phyloP scores from a whole-genome alignment of 1,284 basidiomycete species.

The Chalciporus sp. region DNA sequence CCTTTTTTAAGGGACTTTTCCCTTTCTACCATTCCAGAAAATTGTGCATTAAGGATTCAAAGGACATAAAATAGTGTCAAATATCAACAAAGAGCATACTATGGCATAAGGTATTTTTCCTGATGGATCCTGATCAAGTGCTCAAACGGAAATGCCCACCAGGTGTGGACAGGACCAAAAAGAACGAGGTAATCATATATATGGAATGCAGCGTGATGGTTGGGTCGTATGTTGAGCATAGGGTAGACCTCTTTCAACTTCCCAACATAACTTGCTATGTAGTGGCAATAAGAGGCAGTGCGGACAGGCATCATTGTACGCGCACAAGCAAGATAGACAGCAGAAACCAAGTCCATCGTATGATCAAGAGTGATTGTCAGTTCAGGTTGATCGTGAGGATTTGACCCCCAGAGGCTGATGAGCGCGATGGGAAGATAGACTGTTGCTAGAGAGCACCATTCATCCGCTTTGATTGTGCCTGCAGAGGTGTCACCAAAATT shows the following conservation, averaged over 20 bases:
- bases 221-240: conserved; percentile 22
- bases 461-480: too few relatives aligned
- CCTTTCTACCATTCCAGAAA: too few relatives aligned
- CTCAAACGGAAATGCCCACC: conserved; percentile 38
- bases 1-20: too few relatives aligned
- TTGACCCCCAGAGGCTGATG: too few relatives aligned
- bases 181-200: conserved; percentile 31
- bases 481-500: conserved; percentile 31
- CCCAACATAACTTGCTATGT: conserved; percentile 7
- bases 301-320: neutral
- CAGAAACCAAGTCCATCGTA: conserved; percentile 18
- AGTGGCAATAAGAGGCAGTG: neutral
- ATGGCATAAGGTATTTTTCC: too few relatives aligned
- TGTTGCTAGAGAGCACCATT: too few relatives aligned
- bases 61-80: too few relatives aligned
- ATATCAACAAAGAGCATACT: too few relatives aligned
- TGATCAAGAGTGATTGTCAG: conserved; percentile 5
- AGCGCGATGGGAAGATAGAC: too few relatives aligned
- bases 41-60: too few relatives aligned
- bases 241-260: conserved; percentile 17
- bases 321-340: conserved; percentile 12
- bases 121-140: conserved; percentile 32
- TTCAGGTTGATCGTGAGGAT: too few relatives aligned
- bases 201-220: conserved; percentile 40
- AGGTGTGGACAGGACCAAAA: conserved; percentile 41